Evolutionary conservation across 2,329 filamentous ascomycete species (phyloP).

Genomic region (Metarhizium anisopliae): DNA sequence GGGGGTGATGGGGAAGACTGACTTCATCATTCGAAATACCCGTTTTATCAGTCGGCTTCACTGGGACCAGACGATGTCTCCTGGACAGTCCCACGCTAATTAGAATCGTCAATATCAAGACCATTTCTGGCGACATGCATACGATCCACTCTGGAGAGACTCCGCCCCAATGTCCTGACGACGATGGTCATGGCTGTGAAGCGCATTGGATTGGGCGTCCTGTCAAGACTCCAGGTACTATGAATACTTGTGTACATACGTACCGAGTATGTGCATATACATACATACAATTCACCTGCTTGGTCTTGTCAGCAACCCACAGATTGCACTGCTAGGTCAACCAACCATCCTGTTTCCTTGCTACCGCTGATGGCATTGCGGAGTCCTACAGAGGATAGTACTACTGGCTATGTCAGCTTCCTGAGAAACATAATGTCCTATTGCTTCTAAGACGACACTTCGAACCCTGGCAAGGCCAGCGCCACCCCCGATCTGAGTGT

Average conservation of each 20-base stretch:
- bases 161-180: background rate
- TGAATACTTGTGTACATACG: no score
- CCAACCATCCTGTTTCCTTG: background rate
- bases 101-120: background rate
- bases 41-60: background rate
- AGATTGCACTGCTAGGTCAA: constrained; percentile 1
- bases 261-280: no score
- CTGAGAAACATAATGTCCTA: no score
- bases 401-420: background rate
- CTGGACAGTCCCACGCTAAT: background rate
- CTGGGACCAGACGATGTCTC: no score
- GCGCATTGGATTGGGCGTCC: background rate
- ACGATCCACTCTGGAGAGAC: constrained; percentile 2
- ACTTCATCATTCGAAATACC: background rate
- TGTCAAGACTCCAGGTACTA: no score
- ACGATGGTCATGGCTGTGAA: background rate
- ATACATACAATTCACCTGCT: no score
- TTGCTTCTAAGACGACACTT: no score
- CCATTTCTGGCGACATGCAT: constrained; percentile 4
- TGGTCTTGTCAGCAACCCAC: background rate
- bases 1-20: background rate
- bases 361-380: background rate
- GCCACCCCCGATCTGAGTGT: no score
- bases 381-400: background rate
- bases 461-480: no score